Conservation (phyloP, 345 rosid species). For the Raphanus raphanistrum region DNA sequence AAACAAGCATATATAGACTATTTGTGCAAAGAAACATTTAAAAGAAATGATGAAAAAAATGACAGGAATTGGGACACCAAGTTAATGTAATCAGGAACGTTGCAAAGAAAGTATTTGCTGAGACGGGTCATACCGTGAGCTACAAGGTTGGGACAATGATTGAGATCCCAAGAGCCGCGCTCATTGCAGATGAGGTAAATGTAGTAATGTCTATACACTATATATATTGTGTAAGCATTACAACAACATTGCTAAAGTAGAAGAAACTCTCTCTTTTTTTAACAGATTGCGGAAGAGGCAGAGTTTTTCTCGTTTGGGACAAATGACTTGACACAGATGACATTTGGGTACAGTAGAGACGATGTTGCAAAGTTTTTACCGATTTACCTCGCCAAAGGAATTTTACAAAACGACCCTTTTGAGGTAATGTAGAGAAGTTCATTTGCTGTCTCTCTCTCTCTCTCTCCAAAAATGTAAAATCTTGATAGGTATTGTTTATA, state of each 20-base stretch:
- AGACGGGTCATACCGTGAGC: conserved; percentile 56
- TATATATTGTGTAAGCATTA: not conserved
- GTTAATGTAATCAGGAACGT: conserved; percentile 52
- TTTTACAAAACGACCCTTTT: conserved; percentile 78
- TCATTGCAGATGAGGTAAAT: conserved; percentile 86
- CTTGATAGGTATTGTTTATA: not conserved
- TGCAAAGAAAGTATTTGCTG: conserved; percentile 69
- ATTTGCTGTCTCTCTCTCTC: not conserved
- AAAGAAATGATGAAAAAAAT: not conserved
- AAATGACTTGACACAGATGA: conserved; percentile 94
- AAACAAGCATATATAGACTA: not conserved
- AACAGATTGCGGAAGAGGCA: conserved; percentile 79
- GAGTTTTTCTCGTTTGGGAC: conserved; percentile 98
- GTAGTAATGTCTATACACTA: not conserved
- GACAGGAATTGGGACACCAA: conserved; percentile 83
- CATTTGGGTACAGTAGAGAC: conserved; percentile 91
- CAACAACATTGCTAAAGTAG: not conserved
- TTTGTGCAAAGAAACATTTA: conserved; percentile 3
- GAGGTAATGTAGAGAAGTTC: conserved; percentile 24
- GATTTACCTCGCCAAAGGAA: conserved; percentile 70
- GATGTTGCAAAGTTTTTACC: conserved; percentile 94
- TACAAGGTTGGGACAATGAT: conserved; percentile 97
- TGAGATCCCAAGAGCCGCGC: conserved; percentile 94
- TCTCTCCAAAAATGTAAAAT: not conserved
- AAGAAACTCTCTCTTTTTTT: not conserved